Evolutionary conservation across 169 alveolate species (phyloP), one percentile per base, ranked within the genome.

Genomic region (Cyclospora cayetanensis): DNA sequence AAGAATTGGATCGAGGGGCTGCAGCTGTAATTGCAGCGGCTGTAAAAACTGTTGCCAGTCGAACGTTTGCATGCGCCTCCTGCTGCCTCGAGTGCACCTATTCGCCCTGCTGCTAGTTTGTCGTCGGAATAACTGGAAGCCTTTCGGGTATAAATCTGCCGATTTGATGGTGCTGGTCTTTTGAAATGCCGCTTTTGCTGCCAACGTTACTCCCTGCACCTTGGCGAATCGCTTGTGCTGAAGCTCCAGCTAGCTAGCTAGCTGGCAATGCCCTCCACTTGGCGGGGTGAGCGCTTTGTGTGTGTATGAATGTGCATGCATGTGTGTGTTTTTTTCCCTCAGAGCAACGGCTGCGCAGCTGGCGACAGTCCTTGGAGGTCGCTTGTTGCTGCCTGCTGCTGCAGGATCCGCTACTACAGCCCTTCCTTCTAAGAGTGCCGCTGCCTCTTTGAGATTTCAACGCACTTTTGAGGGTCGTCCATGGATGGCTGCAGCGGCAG

Each of bases 371-470:
- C 1, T 70, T 7, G 82, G 53, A 18, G 82, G 82, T 29, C 12
- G 82, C 29, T 52, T 70, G 31, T 25, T 70, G 82, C 82, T 70
- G 82, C 82, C 82, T 18, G 46, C 53, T 70, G 52, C 82, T 70
- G 82, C 82, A 35, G 82, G 53, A 12, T 2, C 82, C 37, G 82
- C 52, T 37, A 37, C 82, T 70, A 41, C 31, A 1, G n/a, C 11
- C 18, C 4, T n/a, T 20, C 20, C 42, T 4, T 42, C 42, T 25
- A 5, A 25, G 86, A 2, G 63, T 74, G 86, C 63, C 2, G n/a
- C 37, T 63, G 37, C 22, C 41, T 55, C 35, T 9, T 41, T 1
- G 46, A 43, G 43, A 37, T 15, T 12, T 37, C 34, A 15, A 35
- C 5, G 79, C 39, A 68, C 52, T 70, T 25, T 2, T n/a, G 4